Evolutionary conservation across 2,329 filamentous ascomycete species (phyloP).

Genomic region (Colletotrichum shisoi): DNA sequence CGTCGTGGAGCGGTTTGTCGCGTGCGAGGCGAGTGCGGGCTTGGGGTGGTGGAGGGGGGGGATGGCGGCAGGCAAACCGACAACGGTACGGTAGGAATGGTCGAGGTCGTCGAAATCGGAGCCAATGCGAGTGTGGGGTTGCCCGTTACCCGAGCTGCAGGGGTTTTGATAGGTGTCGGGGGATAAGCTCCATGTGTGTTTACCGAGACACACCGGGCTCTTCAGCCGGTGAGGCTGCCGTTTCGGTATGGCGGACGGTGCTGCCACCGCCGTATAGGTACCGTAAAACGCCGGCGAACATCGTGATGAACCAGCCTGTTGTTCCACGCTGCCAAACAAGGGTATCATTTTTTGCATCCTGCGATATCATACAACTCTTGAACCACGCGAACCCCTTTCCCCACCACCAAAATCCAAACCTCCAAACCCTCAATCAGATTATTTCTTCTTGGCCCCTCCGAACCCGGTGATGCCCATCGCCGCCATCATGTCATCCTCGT

Average conservation of each 20-base stretch:
- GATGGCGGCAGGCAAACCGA: constrained; percentile 7
- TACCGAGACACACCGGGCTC: constrained; percentile 23
- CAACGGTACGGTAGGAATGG: neutral
- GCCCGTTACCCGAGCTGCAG: constrained; percentile 26
- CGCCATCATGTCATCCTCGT: constrained; percentile 75
- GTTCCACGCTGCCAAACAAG: constrained; percentile 26
- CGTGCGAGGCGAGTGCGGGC: constrained; percentile 3
- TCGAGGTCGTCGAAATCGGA: constrained; percentile 31
- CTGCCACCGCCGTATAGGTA: too few species aligned
- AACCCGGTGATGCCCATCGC: constrained; percentile 72
- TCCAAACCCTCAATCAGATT: neutral
- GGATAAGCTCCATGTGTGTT: neutral
- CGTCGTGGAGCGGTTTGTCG: neutral
- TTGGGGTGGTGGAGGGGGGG: neutral
- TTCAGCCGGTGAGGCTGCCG: too few species aligned
- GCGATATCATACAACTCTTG: constrained; percentile 17
- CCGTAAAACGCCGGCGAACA: too few species aligned
- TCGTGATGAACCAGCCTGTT: neutral
- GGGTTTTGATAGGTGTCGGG: constrained; percentile 11
- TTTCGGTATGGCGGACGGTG: too few species aligned
- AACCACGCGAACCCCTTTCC: constrained; percentile 3
- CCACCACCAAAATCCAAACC: too few species aligned
- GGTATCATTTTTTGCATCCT: constrained; percentile 46
- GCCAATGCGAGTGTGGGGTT: constrained; percentile 36
- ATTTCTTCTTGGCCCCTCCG: constrained; percentile 64